Percentiles rank a stretch among this genome's conserved stretches.
Evolutionary conservation across 306 rosid genomes (phyloP).

Genomic region (Prosopis cineraria): DNA sequence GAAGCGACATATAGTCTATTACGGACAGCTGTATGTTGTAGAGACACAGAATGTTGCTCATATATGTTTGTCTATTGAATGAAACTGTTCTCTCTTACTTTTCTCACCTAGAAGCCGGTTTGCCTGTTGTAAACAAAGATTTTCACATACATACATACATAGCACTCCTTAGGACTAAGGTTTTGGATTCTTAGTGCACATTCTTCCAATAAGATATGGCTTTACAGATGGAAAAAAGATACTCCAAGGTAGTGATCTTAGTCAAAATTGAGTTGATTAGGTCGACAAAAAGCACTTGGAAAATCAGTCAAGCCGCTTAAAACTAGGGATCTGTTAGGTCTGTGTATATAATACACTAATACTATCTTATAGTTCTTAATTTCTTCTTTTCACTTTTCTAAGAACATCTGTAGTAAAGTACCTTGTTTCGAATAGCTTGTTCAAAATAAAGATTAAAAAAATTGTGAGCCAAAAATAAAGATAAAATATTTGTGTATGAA

Average conservation of each 20-base stretch:
- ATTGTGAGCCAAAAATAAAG: neutral
- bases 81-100: neutral
- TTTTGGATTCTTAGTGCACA: slow-evolving; percentile 25
- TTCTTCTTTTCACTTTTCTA: neutral
- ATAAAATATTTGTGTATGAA: neutral
- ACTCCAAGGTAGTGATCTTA: slow-evolving; percentile 4
- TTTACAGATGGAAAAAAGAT: slow-evolving; percentile 2
- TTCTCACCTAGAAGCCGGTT: neutral
- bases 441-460: neutral
- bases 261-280: slow-evolving; percentile 22
- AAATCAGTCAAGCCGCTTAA: slow-evolving; percentile 35
- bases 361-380: slow-evolving; percentile 4
- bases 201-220: slow-evolving; percentile 25
- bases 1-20: neutral
- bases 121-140: slow-evolving; percentile 3
- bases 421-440: neutral
- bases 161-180: slow-evolving; percentile 28
- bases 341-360: slow-evolving; percentile 19
- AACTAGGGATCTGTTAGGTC: slow-evolving; percentile 17
- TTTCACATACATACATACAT: neutral
- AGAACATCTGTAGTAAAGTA: neutral
- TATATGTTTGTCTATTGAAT: neutral
- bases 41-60: slow-evolving; percentile 26
- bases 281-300: slow-evolving; percentile 13
- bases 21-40: neutral